A percentile compares a stretch with the other conserved stretches of the same genome.
Evolutionary conservation across 306 rosid species (phyloP).

Genomic region (barrel medic (Medicago truncatula)): MtrunA17r5.0-ANR NC_053043.1:49661501-49662000

Average conservation of each 20-base stretch:
- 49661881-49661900: background rate
- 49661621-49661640: conserved; percentile 19
- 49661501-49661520: conserved; percentile 74
- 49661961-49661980: conserved; percentile 6
- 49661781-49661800: conserved; percentile 14
- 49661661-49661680: conserved; percentile 33
- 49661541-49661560: conserved; percentile 48
- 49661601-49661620: conserved; percentile 1
- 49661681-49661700: conserved; percentile 35
- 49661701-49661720: conserved; percentile 17
- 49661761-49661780: conserved; percentile 32
- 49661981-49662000: background rate
- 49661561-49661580: conserved; percentile 48
- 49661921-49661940: conserved; percentile 10
- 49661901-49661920: conserved; percentile 11
- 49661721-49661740: conserved; percentile 28
- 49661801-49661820: background rate
- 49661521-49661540: conserved; percentile 46
- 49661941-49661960: conserved; percentile 4
- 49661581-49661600: conserved; percentile 50
- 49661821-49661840: conserved; percentile 3
- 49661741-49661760: conserved; percentile 31
- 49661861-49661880: conserved; percentile 20
- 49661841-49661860: conserved; percentile 17
- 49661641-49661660: conserved; percentile 37